Evolutionary conservation across 2,329 filamentous ascomycete species (phyloP).

Genomic region (Penicillium italicum): DNA sequence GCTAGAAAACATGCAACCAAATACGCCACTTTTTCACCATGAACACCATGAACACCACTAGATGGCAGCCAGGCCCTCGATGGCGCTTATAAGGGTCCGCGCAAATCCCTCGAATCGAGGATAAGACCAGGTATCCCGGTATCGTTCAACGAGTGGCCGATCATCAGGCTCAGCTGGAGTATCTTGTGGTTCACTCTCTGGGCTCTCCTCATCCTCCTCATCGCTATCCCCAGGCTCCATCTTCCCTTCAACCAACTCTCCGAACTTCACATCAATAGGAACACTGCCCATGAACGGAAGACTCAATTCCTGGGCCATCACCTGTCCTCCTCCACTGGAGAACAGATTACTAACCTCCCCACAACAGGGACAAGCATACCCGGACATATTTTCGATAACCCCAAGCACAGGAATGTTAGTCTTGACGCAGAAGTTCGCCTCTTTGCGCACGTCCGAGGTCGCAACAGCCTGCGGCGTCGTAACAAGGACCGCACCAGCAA

Average conservation of each 20-base stretch:
- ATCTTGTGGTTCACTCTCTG: conserved; percentile 7
- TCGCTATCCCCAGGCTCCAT: conserved; percentile 26
- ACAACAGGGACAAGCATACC: conserved; percentile 56
- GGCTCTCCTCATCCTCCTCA: conserved; percentile 22
- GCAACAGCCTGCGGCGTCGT: conserved; percentile 94
- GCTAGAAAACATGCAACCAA: conserved; percentile 2
- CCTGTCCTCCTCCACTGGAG: conserved; percentile 79
- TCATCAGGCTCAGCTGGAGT: conserved; percentile 23
- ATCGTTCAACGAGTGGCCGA: conserved; percentile 42
- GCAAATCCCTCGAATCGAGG: conserved; percentile 43
- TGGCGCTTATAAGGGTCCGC: conserved; percentile 29
- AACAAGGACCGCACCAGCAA: conserved; percentile 86
- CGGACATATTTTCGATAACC: conserved; percentile 89
- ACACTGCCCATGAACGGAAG: conserved; percentile 82
- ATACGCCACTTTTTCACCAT: not conserved
- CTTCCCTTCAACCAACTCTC: conserved; percentile 71
- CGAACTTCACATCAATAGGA: conserved; percentile 90
- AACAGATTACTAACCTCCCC: conserved; percentile 91
- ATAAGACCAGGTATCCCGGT: conserved; percentile 45
- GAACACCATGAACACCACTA: not conserved
- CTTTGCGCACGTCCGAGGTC: conserved; percentile 89
- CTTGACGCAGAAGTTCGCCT: conserved; percentile 89
- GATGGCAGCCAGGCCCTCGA: conserved; percentile 22
- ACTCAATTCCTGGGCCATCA: conserved; percentile 82
- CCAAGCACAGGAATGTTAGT: conserved; percentile 76